Percentiles rank a stretch among this genome's conserved stretches.
phyloP scores from a whole-genome alignment of 495 filamentous ascomycete genomes.

The Penicillium canescens region DNA sequence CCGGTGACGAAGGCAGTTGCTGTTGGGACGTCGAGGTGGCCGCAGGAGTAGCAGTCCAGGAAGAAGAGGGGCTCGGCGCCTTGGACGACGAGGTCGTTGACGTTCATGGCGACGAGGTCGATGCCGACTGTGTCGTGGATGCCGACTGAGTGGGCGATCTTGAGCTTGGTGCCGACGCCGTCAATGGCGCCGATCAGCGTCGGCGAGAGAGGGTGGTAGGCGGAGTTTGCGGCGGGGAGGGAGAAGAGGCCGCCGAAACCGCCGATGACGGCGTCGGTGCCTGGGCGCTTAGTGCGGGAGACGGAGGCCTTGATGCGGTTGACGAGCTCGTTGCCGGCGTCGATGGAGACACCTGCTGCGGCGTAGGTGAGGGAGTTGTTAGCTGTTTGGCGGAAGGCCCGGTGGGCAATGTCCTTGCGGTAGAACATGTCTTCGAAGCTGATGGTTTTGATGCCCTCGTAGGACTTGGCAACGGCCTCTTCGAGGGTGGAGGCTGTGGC shows the following conservation, averaged over 20 bases:
- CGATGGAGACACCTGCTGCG: conserved; percentile 87
- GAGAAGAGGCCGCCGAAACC: conserved; percentile 93
- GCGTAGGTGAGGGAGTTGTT: conserved; percentile 80
- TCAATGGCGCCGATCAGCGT: conserved; percentile 89
- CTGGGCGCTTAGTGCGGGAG: conserved; percentile 73
- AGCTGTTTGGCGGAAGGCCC: conserved; percentile 45
- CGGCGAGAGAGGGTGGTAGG: conserved; percentile 68
- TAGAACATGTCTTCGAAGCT: conserved; percentile 90
- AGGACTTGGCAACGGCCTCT: conserved; percentile 81
- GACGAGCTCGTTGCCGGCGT: conserved; percentile 88
- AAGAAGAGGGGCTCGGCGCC: conserved; percentile 93
- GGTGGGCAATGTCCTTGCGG: conserved; percentile 89
- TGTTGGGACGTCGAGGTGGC: conserved; percentile 73
- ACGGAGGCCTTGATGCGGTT: conserved; percentile 84
- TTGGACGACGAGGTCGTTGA: conserved; percentile 95
- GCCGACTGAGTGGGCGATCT: conserved; percentile 82
- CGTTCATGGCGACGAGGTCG: conserved; percentile 97
- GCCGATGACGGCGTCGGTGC: conserved; percentile 87
- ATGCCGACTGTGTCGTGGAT: conserved; percentile 94
- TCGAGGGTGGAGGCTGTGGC: conserved; percentile 74
- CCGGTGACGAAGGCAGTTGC: conserved; percentile 83
- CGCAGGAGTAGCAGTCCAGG: conserved; percentile 94
- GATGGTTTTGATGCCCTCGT: conserved; percentile 74
- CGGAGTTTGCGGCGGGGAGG: conserved; percentile 64
- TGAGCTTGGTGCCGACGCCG: conserved; percentile 94